Conservation (phyloP, 2,329 filamentous ascomycete genomes). For the Phialophora expanda region DNA sequence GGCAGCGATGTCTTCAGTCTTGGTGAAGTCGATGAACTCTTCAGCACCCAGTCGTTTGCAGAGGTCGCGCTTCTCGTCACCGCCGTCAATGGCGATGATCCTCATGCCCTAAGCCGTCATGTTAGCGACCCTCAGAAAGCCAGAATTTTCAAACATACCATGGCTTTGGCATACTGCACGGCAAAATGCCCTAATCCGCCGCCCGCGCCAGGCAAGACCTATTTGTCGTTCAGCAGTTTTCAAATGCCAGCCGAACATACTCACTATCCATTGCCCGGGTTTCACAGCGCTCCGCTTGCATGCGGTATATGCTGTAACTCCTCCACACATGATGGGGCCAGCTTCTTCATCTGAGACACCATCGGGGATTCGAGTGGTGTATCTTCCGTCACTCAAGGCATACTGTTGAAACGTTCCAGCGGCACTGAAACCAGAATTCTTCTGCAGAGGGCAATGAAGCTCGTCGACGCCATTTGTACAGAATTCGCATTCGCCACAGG, state of each 20-base stretch:
- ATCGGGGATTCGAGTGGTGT: constrained; percentile 46
- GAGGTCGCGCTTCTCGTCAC: constrained; percentile 45
- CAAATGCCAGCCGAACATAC: not conserved
- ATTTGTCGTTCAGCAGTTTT: constrained; percentile 8
- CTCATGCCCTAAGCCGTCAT: constrained; percentile 41
- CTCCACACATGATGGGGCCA: constrained; percentile 49
- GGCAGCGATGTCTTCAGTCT: constrained; percentile 44
- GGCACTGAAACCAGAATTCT: constrained; percentile 47
- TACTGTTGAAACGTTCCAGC: constrained; percentile 49
- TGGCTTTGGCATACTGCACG: constrained; percentile 45
- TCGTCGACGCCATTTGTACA: constrained; percentile 60
- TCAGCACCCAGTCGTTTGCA: constrained; percentile 48
- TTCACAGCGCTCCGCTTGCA: constrained; percentile 49
- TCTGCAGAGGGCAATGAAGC: constrained; percentile 46
- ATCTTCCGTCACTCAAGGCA: constrained; percentile 44
- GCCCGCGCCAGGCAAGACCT: constrained; percentile 41
- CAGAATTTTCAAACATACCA: constrained; percentile 31
- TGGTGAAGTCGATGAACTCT: constrained; percentile 47
- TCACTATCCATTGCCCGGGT: constrained; percentile 42
- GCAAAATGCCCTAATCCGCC: constrained; percentile 44
- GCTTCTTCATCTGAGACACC: constrained; percentile 47
- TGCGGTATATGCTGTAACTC: constrained; percentile 46
- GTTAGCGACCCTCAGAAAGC: not conserved
- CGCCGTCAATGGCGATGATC: constrained; percentile 49
- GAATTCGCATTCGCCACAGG: constrained; percentile 80